Evolutionary conservation across 441 rosid genomes (phyloP), one percentile per base, ranked within the genome.

Genomic region (Adansonia gregorii): DNA sequence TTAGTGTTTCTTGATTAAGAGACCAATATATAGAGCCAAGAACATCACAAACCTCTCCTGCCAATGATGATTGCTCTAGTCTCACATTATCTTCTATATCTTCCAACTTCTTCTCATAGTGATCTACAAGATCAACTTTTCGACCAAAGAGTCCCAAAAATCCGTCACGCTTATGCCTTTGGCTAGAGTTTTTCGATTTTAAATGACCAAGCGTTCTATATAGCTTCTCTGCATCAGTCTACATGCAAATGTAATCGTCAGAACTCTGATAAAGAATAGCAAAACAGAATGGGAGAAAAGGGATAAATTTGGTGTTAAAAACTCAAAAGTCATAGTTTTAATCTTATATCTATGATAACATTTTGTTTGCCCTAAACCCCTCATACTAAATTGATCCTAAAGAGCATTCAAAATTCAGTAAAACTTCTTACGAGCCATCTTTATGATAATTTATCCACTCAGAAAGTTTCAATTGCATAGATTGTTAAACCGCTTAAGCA

Each of bases 211-310:
- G 91, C 79, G 81, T 91, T 86, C 76, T 84, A 80, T 82, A 85
- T 71, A 90, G 76, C 85, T 91, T 91, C 75, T 90, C 92, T 54
- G 89, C 89, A 78, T 89, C 92, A 39, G 83, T 86, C 99, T 95
- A 77, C 80, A 82, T 14, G 49, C 68, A 22, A 60, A 64, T 72
- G 68, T 11, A 69, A 76, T 24, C 17, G 19, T 78, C 56, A 83
- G 54, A 68, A 46, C 74, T 46, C 52, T 56, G 72, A 55, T 64
- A 65, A 20, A 55, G 15, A 74, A 58, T 48, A 55, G 72, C 8
- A 73, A 73, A 35, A 63, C 0, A 39, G 31, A 75, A 56, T 51
- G 39, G 24, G 11, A n/a, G 45, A 61, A 65, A 76, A 55, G 15
- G 14, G 56, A 31, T 5, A 73, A 11, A 41, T 55, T 24, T 61